Evolutionary conservation across 2,329 filamentous ascomycete species (phyloP), one percentile per base, ranked within the genome.

Genomic region (Neopestalotiopsis sp.): DNA sequence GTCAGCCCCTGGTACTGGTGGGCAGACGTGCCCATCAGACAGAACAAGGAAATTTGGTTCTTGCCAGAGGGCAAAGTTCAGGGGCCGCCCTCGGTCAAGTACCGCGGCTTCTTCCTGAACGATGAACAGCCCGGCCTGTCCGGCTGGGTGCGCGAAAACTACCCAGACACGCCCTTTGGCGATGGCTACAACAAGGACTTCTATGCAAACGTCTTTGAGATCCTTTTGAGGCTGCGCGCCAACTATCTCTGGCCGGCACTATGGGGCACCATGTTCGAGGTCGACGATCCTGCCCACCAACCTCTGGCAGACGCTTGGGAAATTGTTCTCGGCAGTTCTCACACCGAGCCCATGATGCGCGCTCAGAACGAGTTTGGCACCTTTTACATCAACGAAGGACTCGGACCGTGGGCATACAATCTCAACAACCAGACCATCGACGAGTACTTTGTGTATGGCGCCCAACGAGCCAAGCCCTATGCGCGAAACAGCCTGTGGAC

Each of bases 161-260:
- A 80, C 73, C 72, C 77, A 5, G 80, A 84, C 67, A 84, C 82
- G 0, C 81, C 80, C n/a, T 83, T 82, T 69, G 80, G 84, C 42
- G 80, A 79, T 4, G 84, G 84, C 1, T 87, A 84, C 70, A 88
- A 88, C 68, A 82, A 86, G n/a, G 84, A 87, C 4, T 92, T 94
- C 77, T 93, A 94, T 78, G 81, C 85, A 4, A 86, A 87, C 24
- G 88, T 94, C 24, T 93, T 92, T 71, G 92, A 94, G 80, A 82
- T 94, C 1, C 80, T 94, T 1, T 86, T 94, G 5, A 86, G 92
- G 6, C 83, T 92, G 34, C 86, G 89, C 49, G 91, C 91, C 17
- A 94, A 94, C 78, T 94, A 93, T 74, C 82, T 94, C 64, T 94
- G 92, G 92, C 92, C 92, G 0, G 87, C 91, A 1, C 84, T 89